These are phyloP conservation scores for Termitomyces sp. DNA, from an alignment of 768 basidiomycete species.

Conservation along the genomic window DNA sequence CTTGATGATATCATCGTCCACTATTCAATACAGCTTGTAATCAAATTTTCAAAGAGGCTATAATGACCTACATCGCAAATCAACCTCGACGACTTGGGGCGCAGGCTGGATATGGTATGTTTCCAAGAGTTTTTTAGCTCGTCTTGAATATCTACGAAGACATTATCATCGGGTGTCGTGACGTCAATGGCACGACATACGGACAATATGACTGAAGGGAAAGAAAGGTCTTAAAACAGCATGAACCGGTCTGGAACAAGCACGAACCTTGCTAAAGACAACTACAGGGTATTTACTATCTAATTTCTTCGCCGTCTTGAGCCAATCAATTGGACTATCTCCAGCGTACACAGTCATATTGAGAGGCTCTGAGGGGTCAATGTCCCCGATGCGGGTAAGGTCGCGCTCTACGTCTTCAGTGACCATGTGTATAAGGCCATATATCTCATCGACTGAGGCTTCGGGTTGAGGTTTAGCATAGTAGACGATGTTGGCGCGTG, in stretches of 20 bases:
- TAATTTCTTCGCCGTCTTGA: conserved; percentile 34
- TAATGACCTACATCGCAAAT: conserved; percentile 50
- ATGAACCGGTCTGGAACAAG: neutral
- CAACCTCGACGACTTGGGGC: conserved; percentile 72
- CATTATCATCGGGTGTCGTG: neutral
- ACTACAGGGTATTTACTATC: conserved; percentile 56
- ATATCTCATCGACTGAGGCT: conserved; percentile 51
- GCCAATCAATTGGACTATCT: conserved; percentile 39
- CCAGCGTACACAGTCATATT: conserved; percentile 52
- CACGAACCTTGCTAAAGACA: conserved; percentile 75
- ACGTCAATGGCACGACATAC: conserved; percentile 30
- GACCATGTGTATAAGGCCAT: conserved; percentile 65
- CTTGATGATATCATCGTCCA: conserved; percentile 62
- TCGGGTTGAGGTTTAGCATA: conserved; percentile 26
- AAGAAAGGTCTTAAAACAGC: neutral
- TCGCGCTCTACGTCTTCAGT: conserved; percentile 40
- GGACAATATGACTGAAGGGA: conserved; percentile 61
- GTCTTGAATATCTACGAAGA: conserved; percentile 46
- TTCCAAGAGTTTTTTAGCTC: conserved; percentile 59
- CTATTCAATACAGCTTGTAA: conserved; percentile 24
- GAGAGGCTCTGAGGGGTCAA: conserved; percentile 46
- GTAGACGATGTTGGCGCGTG: conserved; percentile 34
- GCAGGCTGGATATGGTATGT: conserved; percentile 56
- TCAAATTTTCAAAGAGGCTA: neutral
- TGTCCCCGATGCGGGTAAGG: conserved; percentile 30